Conservation (phyloP, 2,329 filamentous ascomycete species). For the Exserohilum turcica region DNA sequence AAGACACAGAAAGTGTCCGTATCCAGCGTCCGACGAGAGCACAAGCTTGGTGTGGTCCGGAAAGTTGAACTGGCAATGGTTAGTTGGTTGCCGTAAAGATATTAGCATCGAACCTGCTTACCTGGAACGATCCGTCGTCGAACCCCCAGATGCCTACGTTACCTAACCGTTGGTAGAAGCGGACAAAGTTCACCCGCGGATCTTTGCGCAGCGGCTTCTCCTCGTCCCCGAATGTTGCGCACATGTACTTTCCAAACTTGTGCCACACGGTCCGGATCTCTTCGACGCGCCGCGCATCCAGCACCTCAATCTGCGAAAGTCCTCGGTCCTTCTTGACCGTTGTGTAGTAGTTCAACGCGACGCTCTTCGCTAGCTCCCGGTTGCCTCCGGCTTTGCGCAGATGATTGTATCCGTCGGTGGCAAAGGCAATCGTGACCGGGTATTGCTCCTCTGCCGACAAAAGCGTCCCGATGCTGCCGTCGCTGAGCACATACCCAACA, state of each 20-base stretch:
- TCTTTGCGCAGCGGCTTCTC: constrained; percentile 56
- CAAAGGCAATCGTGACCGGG: constrained; percentile 73
- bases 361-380: constrained; percentile 50
- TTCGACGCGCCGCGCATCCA: constrained; percentile 61
- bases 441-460: constrained; percentile 53
- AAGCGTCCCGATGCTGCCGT: constrained; percentile 76
- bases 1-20: constrained; percentile 79
- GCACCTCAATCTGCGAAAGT: constrained; percentile 65
- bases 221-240: constrained; percentile 50
- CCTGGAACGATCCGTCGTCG: constrained; percentile 77
- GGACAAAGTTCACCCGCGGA: constrained; percentile 63
- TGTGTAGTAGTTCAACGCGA: constrained; percentile 72
- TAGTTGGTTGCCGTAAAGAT: background rate
- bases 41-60: constrained; percentile 87
- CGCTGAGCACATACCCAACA: constrained; percentile 80
- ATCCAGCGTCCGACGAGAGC: constrained; percentile 72
- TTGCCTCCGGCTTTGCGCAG: constrained; percentile 70
- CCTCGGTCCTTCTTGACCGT: constrained; percentile 67
- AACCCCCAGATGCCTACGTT: constrained; percentile 84
- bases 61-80: constrained; percentile 74
- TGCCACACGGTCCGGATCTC: constrained; percentile 66
- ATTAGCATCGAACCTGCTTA: constrained; percentile 44
- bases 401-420: constrained; percentile 73
- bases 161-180: constrained; percentile 80
- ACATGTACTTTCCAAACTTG: constrained; percentile 74